Base-by-base conservation (phyloP, 1,284 basidiomycete species). In the Wallemia ichthyophaga region DNA sequence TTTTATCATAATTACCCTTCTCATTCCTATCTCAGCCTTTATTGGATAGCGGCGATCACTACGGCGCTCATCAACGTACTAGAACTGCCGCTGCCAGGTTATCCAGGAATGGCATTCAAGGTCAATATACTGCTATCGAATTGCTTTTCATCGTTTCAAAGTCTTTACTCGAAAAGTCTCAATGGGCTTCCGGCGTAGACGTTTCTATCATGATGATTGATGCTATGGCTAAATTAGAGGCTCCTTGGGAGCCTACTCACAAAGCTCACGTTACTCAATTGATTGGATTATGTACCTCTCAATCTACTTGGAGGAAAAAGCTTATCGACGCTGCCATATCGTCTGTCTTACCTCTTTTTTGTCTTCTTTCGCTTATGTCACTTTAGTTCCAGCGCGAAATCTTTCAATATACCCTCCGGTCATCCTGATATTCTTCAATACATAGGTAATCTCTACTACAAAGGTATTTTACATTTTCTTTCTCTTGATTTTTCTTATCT, bases 41-140 rank as follows among this genome's bases (percentile, higher is more conserved):
- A 21, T 21, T 48, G n/a, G 37, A 48, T 48, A 48, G 74, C 21
- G 77, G 81, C 17, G 74, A 81, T 61, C 77, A 83, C 1, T 92
- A 94, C 70, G 84, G 85, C 65, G 88, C 87, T 0, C 89, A 94
- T 65, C 88, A 94, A 69, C 92, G 92, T 71, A 84, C 87, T 25
- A 79, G 89, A 27, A 94, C 89, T 25, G 91, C 89, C 63, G 86
- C 86, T 2, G 81, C 87, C 13, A 77, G 88, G 65, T 85, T 92
- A 67, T 67, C 72, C 59, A 66, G 68, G 65, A 63, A 69, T 57
- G 82, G 84, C 69, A 79, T 84, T 1, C 75, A 75, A 1, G 81
- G 87, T 64, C 79, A 81, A 67, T 80, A 82, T 64, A 80, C 80
- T 15, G 86, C 86, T 17, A 81, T 86, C 69, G 82, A 88, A 69